These are phyloP conservation scores for Lathyrus aphaca DNA, from an alignment of 306 rosid species.

Conservation along the genomic window DNA sequence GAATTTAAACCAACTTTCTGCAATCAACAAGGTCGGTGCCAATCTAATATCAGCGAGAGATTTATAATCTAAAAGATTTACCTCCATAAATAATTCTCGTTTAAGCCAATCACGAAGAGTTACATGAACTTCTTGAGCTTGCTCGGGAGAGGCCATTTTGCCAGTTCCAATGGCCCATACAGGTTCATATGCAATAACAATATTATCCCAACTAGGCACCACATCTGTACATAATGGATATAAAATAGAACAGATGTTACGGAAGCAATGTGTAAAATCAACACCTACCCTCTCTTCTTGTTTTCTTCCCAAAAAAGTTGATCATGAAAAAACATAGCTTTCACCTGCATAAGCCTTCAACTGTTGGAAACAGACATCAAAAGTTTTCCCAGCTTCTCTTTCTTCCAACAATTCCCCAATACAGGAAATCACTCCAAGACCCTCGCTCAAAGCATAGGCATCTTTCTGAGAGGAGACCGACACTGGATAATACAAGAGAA, in stretches of 20 bases:
- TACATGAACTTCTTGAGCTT: slow-evolving; percentile 97
- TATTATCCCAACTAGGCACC: slow-evolving; percentile 89
- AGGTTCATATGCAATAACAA: slow-evolving; percentile 97
- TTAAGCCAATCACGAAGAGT: slow-evolving; percentile 95
- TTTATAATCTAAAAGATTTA: slow-evolving; percentile 36
- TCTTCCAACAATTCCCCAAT: slow-evolving; percentile 88
- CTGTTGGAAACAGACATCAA: slow-evolving; percentile 79
- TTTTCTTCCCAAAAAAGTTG: slow-evolving; percentile 10
- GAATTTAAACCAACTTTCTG: slow-evolving; percentile 20
- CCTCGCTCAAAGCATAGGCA: slow-evolving; percentile 91
- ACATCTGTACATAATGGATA: slow-evolving; percentile 62
- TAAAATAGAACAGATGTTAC: slow-evolving; percentile 4
- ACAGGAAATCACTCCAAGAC: slow-evolving; percentile 97
- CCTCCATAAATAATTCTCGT: slow-evolving; percentile 97
- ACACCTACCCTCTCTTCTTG: not conserved
- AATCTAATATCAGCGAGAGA: slow-evolving; percentile 26
- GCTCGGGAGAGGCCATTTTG: slow-evolving; percentile 91
- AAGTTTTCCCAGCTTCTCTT: slow-evolving; percentile 97
- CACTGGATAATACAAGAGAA: no score
- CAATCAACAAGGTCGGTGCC: slow-evolving; percentile 9
- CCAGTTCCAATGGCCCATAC: slow-evolving; percentile 99
- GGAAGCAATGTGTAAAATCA: slow-evolving; percentile 23
- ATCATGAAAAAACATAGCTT: slow-evolving; percentile 27
- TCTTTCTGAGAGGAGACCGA: no score
- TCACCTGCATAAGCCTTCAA: slow-evolving; percentile 89